Conservation (phyloP, 2,329 filamentous ascomycete species). For the Byssochlamys sp. region DNA sequence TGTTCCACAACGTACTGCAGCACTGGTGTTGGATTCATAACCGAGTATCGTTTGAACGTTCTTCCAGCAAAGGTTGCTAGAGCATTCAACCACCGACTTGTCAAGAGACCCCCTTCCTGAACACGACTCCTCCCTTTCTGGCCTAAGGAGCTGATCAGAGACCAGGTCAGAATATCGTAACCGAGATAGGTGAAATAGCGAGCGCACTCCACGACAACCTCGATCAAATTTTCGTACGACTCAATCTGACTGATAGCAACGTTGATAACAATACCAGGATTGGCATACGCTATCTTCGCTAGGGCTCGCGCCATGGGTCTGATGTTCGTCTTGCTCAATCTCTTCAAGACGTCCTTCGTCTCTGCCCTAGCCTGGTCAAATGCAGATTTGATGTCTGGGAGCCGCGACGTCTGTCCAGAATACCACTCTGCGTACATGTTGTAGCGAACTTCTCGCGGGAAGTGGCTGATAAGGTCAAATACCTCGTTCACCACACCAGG, state of each 20-base stretch:
- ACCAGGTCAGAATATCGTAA: slow-evolving; percentile 90
- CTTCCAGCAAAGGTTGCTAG: slow-evolving; percentile 83
- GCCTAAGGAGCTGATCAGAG: slow-evolving; percentile 63
- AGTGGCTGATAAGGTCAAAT: slow-evolving; percentile 71
- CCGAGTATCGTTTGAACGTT: slow-evolving; percentile 75
- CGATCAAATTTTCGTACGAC: slow-evolving; percentile 86
- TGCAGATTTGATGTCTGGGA: slow-evolving; percentile 66
- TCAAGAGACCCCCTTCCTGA: slow-evolving; percentile 60
- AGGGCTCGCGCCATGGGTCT: slow-evolving; percentile 76
- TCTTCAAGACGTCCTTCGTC: slow-evolving; percentile 77
- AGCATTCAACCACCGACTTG: slow-evolving; percentile 84
- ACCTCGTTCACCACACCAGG: slow-evolving; percentile 76
- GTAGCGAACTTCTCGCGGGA: slow-evolving; percentile 67
- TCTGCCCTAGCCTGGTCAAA: slow-evolving; percentile 69
- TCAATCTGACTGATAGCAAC: slow-evolving; percentile 85
- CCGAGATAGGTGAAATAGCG: slow-evolving; percentile 87
- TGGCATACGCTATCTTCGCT: slow-evolving; percentile 84
- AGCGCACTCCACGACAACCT: slow-evolving; percentile 87
- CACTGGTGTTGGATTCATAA: slow-evolving; percentile 74
- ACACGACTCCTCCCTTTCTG: slow-evolving; percentile 49
- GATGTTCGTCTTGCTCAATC: slow-evolving; percentile 78
- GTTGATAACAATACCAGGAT: slow-evolving; percentile 82
- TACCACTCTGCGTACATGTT: slow-evolving; percentile 92
- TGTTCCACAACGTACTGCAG: slow-evolving; percentile 84
- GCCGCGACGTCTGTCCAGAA: slow-evolving; percentile 63